phyloP scores from a whole-genome alignment of 1,284 basidiomycete genomes.

The Tremellales sp. region DNA sequence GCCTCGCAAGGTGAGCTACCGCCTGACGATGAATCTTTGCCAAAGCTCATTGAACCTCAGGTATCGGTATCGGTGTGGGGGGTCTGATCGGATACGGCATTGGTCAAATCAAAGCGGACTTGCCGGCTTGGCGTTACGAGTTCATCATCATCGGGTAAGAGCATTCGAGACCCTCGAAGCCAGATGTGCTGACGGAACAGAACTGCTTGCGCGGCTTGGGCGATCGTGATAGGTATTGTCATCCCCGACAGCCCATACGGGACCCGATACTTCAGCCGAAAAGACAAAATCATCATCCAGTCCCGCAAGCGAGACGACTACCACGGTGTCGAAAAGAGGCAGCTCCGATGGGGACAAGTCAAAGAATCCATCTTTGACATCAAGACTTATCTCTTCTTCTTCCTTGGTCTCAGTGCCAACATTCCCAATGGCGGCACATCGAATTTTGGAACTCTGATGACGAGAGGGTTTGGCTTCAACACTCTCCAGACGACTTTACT shows the following conservation, averaged over 20 bases:
- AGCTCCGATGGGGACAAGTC: conserved; percentile 46
- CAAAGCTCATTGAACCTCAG: neutral
- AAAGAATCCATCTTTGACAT: conserved; percentile 41
- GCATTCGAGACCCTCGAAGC: conserved; percentile 1
- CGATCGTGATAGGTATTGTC: conserved; percentile 30
- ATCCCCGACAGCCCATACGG: conserved; percentile 35
- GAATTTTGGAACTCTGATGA: conserved; percentile 35
- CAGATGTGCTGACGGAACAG: conserved; percentile 1
- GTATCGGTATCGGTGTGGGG: conserved; percentile 31
- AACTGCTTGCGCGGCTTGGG: conserved; percentile 33
- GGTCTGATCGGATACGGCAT: conserved; percentile 38
- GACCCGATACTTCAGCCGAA: conserved; percentile 34
- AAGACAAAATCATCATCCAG: conserved; percentile 44
- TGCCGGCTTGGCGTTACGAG: conserved; percentile 40
- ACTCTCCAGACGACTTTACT: conserved; percentile 37
- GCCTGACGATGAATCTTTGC: neutral
- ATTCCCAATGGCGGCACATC: conserved; percentile 35
- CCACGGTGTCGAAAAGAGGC: conserved; percentile 45
- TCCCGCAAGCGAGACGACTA: conserved; percentile 45
- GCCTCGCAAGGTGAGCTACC: too few relatives aligned
- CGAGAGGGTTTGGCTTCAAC: conserved; percentile 31
- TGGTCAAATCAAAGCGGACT: conserved; percentile 7
- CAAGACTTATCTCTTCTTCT: conserved; percentile 43
- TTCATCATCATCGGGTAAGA: conserved; percentile 46
- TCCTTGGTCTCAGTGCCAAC: conserved; percentile 39